Conservation (phyloP, 805 yeast species). For the Kuraishia ogatae region DNA sequence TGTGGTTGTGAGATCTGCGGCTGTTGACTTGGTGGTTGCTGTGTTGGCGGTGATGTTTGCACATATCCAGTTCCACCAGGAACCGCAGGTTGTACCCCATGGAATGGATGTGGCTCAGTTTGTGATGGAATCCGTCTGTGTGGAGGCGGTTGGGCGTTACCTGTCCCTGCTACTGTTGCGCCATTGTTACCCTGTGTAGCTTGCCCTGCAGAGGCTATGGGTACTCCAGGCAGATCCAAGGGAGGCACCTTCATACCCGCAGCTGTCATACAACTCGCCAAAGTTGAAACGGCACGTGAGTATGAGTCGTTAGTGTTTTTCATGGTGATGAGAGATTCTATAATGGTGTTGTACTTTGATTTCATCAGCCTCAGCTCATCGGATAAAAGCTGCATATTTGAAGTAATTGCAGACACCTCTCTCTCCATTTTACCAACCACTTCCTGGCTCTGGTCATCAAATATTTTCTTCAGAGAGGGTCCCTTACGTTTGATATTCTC, state of each 20-base stretch:
- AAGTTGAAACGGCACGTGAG: slow-evolving; percentile 38
- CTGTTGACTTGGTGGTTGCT: slow-evolving; percentile 5
- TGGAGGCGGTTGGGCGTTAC: not conserved
- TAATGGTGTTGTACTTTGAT: slow-evolving; percentile 53
- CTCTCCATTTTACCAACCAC: slow-evolving; percentile 20
- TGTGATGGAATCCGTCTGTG: not conserved
- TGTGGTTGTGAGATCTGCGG: slow-evolving; percentile 9
- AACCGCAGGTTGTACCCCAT: not conserved
- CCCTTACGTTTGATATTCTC: slow-evolving; percentile 85
- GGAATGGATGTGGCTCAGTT: not conserved
- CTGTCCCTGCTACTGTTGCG: not conserved
- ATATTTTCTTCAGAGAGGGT: slow-evolving; percentile 42
- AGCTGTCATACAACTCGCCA: slow-evolving; percentile 40
- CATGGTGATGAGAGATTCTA: slow-evolving; percentile 51
- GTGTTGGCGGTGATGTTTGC: not conserved
- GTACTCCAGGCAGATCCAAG: slow-evolving; percentile 39
- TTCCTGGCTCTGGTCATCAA: slow-evolving; percentile 14
- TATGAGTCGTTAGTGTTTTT: slow-evolving; percentile 51
- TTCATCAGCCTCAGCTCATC: slow-evolving; percentile 33
- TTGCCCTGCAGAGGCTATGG: not conserved
- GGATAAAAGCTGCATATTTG: slow-evolving; percentile 23
- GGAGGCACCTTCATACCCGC: slow-evolving; percentile 65
- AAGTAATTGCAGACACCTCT: slow-evolving; percentile 18
- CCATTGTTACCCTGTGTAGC: not conserved
- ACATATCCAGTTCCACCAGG: not conserved